A percentile compares a stretch with the other conserved stretches of the same genome.
These are phyloP conservation scores for Gryganskiella cystojenkinii DNA, from an alignment of 192 early-diverging fungal species.

Conservation along the genomic window DNA sequence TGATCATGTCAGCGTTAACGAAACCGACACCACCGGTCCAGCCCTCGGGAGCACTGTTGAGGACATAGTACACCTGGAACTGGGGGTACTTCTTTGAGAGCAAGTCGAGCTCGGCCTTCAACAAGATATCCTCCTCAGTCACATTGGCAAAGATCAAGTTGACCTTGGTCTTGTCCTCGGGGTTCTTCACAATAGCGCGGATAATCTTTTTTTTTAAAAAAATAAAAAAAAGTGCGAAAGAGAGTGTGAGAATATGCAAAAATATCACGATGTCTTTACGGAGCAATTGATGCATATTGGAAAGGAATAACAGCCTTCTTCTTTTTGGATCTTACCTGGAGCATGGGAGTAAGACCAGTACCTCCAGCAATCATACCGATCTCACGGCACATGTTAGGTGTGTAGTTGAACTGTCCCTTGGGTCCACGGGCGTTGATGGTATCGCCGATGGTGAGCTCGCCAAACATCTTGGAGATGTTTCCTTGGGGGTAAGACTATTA, in stretches of 20 bases:
- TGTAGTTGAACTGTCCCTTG: slow-evolving; percentile 90
- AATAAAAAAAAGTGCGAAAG: background rate
- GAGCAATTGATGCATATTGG: background rate
- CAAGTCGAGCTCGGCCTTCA: slow-evolving; percentile 84
- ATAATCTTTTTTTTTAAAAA: slow-evolving; percentile 68
- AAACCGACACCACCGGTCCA: slow-evolving; percentile 92
- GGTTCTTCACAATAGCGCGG: slow-evolving; percentile 85
- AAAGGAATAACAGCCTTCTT: background rate
- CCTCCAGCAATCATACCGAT: slow-evolving; percentile 97
- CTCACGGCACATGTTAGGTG: slow-evolving; percentile 77
- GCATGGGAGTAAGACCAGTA: slow-evolving; percentile 97
- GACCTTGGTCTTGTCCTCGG: slow-evolving; percentile 86
- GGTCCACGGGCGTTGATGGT: slow-evolving; percentile 84
- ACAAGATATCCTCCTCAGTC: slow-evolving; percentile 87
- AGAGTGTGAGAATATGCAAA: background rate
- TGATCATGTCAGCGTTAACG: slow-evolving; percentile 87
- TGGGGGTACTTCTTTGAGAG: slow-evolving; percentile 78
- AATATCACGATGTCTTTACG: background rate
- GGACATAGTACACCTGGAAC: slow-evolving; percentile 83
- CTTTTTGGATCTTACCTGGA: slow-evolving; percentile 59
- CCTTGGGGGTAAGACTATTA: slow-evolving; percentile 82
- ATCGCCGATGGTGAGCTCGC: slow-evolving; percentile 77
- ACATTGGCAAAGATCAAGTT: slow-evolving; percentile 95
- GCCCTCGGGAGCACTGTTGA: slow-evolving; percentile 81
- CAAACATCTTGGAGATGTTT: slow-evolving; percentile 81